phyloP scores from a whole-genome alignment of 2,329 filamentous ascomycete genomes.

The Boeremia lycopersici region DNA sequence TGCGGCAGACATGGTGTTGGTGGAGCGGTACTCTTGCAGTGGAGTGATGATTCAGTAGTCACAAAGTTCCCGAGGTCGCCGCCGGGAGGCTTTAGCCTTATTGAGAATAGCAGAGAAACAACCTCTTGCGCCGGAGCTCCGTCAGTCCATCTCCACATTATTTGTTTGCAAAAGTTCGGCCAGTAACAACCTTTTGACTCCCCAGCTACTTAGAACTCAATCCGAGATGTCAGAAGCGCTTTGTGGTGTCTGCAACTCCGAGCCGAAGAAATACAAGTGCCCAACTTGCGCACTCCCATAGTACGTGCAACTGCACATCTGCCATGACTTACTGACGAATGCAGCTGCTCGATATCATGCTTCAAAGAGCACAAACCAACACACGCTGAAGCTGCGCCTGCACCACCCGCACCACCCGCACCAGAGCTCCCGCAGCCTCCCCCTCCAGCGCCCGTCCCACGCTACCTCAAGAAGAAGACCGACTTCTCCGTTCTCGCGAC shows the following conservation, averaged over 20 bases:
- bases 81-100: slow-evolving; percentile 27
- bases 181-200: neutral
- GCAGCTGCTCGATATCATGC: slow-evolving; percentile 41
- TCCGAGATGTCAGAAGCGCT: slow-evolving; percentile 39
- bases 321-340: slow-evolving; percentile 3
- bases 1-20: slow-evolving; percentile 39
- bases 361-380: slow-evolving; percentile 41
- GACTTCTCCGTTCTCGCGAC: slow-evolving; percentile 43
- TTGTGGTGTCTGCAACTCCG: slow-evolving; percentile 53
- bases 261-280: slow-evolving; percentile 58
- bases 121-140: slow-evolving; percentile 18
- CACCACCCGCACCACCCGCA: slow-evolving; percentile 5
- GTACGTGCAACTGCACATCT: slow-evolving; percentile 32
- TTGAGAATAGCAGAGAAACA: slow-evolving; percentile 18
- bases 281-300: slow-evolving; percentile 55
- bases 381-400: slow-evolving; percentile 19
- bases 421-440: slow-evolving; percentile 33
- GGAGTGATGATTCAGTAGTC: slow-evolving; percentile 30
- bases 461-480: slow-evolving; percentile 37
- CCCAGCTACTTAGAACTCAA: neutral
- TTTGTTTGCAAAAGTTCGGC: neutral
- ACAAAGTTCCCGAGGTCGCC: slow-evolving; percentile 1
- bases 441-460: slow-evolving; percentile 35
- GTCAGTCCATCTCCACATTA: neutral
- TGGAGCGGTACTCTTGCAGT: slow-evolving; percentile 14